Evolutionary conservation across 2,329 filamentous ascomycete genomes (phyloP).

Genomic region (Talaromyces sp.): DNA sequence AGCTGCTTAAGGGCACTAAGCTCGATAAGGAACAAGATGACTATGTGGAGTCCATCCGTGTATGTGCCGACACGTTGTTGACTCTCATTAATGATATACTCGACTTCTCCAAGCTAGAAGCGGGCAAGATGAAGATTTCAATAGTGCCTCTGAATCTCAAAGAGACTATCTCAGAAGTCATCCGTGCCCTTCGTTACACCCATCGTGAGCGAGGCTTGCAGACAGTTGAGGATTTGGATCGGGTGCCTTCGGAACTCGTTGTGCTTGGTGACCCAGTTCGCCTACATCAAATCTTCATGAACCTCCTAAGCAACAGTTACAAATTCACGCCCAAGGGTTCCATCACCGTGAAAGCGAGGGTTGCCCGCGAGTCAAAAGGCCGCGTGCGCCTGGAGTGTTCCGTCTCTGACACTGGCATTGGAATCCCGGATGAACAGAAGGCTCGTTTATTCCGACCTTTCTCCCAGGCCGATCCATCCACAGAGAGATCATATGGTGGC

Average conservation of each 20-base stretch:
- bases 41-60: constrained; percentile 65
- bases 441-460: constrained; percentile 90
- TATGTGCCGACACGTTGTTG: constrained; percentile 73
- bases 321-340: constrained; percentile 90
- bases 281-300: constrained; percentile 75
- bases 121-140: constrained; percentile 85
- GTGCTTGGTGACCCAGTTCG: constrained; percentile 86
- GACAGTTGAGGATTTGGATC: constrained; percentile 67
- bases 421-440: constrained; percentile 75
- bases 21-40: constrained; percentile 62
- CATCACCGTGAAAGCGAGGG: constrained; percentile 77
- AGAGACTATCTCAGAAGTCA: constrained; percentile 66
- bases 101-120: constrained; percentile 84
- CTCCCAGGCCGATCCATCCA: constrained; percentile 88
- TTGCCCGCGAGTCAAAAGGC: constrained; percentile 71
- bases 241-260: constrained; percentile 59
- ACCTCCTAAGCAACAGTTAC: constrained; percentile 88
- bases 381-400: constrained; percentile 78
- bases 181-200: constrained; percentile 64
- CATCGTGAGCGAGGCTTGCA: constrained; percentile 63
- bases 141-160: constrained; percentile 79
- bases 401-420: constrained; percentile 88
- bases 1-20: constrained; percentile 61
- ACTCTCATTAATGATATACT: constrained; percentile 91
- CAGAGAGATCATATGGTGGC: constrained; percentile 86